phyloP scores from a whole-genome alignment of 148 eudicot genomes.

The Silene latifolia region DNA sequence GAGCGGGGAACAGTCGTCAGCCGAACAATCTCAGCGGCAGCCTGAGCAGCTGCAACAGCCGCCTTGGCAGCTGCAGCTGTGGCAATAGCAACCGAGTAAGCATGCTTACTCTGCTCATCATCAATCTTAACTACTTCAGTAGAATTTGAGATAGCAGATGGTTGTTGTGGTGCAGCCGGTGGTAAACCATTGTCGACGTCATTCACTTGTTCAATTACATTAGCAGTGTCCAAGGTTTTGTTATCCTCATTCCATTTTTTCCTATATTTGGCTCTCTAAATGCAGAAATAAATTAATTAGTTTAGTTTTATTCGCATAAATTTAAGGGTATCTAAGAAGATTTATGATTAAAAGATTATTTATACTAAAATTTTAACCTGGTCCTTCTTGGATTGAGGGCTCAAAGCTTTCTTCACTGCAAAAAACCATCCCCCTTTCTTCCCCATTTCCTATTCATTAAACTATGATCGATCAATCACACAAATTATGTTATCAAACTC shows the following conservation, averaged over 20 bases:
- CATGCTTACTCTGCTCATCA: slow-evolving; percentile 63
- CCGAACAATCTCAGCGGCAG: slow-evolving; percentile 84
- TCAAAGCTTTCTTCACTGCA: slow-evolving; percentile 71
- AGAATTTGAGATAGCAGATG: slow-evolving; percentile 25
- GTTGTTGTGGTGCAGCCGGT: slow-evolving; percentile 18
- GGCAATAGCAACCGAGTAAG: slow-evolving; percentile 73
- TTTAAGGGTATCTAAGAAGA: not conserved
- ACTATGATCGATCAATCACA: not conserved
- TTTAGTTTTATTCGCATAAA: not conserved
- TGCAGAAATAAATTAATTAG: not conserved
- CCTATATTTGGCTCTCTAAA: slow-evolving; percentile 45
- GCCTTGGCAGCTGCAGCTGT: slow-evolving; percentile 82
- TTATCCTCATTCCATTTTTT: slow-evolving; percentile 42
- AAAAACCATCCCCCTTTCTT: slow-evolving; percentile 70
- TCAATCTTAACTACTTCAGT: slow-evolving; percentile 46
- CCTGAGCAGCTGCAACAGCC: slow-evolving; percentile 79
- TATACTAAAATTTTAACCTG: slow-evolving; percentile 33
- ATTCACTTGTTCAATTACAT: slow-evolving; percentile 29
- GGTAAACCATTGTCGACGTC: not conserved
- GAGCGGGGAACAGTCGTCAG: slow-evolving; percentile 45
- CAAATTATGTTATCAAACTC: not conserved
- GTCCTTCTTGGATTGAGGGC: slow-evolving; percentile 58
- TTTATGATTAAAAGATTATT: not conserved
- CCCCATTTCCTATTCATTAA: slow-evolving; percentile 58
- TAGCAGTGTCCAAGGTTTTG: slow-evolving; percentile 29